A percentile compares a stretch with the other conserved stretches of the same genome.
Evolutionary conservation across 495 filamentous ascomycete genomes (phyloP).

Genomic region (Paragyromitra xinjiangensis): DNA sequence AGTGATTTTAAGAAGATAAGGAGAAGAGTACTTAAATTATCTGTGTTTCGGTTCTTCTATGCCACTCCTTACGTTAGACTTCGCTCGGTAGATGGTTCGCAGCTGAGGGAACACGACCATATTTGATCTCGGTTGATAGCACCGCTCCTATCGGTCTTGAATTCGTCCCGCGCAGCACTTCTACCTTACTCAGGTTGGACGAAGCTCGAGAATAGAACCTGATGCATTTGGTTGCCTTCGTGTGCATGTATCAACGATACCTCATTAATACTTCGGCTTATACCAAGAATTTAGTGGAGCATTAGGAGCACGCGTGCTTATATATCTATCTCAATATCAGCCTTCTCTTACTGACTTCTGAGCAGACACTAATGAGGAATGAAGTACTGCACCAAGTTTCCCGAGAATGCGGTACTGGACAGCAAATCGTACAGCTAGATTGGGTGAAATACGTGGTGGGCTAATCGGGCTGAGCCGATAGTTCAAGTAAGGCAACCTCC

Average conservation of each 20-base stretch:
- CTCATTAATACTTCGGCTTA: background rate
- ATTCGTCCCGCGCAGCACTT: background rate
- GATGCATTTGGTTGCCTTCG: background rate
- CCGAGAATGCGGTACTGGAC: background rate
- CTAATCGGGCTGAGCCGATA: background rate
- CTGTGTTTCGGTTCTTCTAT: background rate
- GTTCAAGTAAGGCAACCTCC: background rate
- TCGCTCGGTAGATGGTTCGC: background rate
- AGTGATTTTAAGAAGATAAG: background rate
- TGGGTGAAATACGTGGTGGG: background rate
- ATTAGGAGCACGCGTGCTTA: background rate
- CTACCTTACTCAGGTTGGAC: background rate
- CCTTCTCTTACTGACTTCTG: background rate
- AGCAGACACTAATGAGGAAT: background rate
- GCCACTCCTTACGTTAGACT: background rate
- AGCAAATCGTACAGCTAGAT: background rate
- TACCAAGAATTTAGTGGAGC: background rate
- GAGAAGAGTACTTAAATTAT: background rate
- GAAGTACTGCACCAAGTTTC: background rate
- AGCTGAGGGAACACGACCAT: background rate
- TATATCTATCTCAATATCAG: constrained; percentile 14
- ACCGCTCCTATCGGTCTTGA: background rate
- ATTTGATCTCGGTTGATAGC: background rate
- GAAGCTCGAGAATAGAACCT: background rate
- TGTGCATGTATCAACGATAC: background rate